Base-by-base conservation (phyloP, 2,329 filamentous ascomycete species). In the Diaporthe vexans region DNA sequence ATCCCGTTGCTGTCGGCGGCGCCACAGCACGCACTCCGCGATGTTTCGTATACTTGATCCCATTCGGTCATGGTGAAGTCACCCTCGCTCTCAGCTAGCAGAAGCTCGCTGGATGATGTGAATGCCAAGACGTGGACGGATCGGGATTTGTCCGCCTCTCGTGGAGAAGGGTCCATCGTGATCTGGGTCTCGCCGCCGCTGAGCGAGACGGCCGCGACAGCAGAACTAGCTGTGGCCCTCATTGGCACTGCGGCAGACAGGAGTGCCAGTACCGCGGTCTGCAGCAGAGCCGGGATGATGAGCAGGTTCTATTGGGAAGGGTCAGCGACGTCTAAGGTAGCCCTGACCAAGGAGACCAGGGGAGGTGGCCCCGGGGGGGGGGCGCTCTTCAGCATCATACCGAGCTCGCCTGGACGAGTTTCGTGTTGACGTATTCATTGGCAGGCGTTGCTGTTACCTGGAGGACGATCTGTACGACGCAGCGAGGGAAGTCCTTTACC, bases 121-220 rank as follows among this genome's bases (percentile, higher is more conserved):
- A 97, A 97, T 8, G 92, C 93, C 74, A 98, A 88, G n/a, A 94
- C 94, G 81, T 98, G 96, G 29, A 94, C 84, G 7, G 95, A 97
- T 72, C 85, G 87, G 15, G 93, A 92, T 59, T 85, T 84, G 77
- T 91, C 87, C 59, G 92, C 87, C 75, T 94, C 88, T 29, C 89
- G 86, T 8, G 91, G 86, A 5, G 89, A 90, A 9, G 95, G 95
- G 72, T 92, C 89, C 37, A 86, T 83, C 40, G 91, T 82, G 43
- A 91, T 83, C 63, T 83, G 81, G 65, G 82, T 84, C 40, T 73
- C 54, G 26, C 80, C 80, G 40, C 82, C 80, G 73, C 83, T 80
- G 75, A 85, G 79, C 59, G 83, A 79, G 26, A 86, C 82, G 43
- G 95, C 86, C 29, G 92, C 91, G 75, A 95, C 83, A 26, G 93